Conservation (phyloP, 495 filamentous ascomycete species). For the Lasiosphaeria ovina region DNA sequence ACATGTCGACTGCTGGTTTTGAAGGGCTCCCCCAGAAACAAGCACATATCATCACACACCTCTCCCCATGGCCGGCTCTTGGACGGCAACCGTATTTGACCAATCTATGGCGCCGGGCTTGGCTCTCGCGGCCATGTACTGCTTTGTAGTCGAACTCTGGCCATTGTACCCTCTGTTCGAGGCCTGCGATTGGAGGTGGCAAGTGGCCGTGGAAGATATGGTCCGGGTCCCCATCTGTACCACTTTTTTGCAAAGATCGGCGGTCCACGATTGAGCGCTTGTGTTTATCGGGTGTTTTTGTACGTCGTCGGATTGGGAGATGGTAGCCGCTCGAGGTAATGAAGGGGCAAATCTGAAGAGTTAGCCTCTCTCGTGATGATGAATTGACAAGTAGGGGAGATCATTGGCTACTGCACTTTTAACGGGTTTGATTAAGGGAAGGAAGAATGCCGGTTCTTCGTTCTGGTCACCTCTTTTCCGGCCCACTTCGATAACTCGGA, state of each 20-base stretch:
- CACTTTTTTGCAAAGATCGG: not conserved
- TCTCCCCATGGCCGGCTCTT: constrained; percentile 1
- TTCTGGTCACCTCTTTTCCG: no score
- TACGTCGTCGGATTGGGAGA: no score
- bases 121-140: not conserved
- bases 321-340: no score
- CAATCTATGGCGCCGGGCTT: not conserved
- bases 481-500: no score
- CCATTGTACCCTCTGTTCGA: not conserved
- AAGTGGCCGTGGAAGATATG: not conserved
- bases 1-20: not conserved
- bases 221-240: not conserved
- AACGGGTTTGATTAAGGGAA: not conserved
- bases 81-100: constrained; percentile 1
- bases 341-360: no score
- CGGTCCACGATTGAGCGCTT: not conserved
- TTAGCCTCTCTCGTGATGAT: not conserved
- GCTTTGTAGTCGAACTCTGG: not conserved
- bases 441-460: no score
- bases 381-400: not conserved
- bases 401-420: not conserved
- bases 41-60: not conserved
- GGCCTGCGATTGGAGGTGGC: not conserved
- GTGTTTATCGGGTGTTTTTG: not conserved
- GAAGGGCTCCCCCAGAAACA: not conserved